Base-by-base conservation (phyloP, 495 filamentous ascomycete genomes). In the Podospora anserina region DNA sequence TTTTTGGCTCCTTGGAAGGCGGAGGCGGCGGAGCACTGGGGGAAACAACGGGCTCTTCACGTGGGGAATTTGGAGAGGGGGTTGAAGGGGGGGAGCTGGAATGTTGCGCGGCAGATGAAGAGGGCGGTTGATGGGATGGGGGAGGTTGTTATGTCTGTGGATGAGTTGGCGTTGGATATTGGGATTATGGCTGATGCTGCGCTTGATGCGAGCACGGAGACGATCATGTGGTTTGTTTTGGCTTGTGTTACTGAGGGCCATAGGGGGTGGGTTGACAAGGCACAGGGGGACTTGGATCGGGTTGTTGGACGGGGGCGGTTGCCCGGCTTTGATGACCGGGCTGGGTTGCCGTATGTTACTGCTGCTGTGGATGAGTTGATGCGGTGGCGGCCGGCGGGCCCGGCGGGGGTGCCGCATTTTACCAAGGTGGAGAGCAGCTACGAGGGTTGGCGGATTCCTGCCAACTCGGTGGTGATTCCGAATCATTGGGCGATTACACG, bases 311-410 rank as follows among this genome's bases (percentile, higher is more conserved):
- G 28, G 30, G 78, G 78, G 53, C 74, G 83, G 0, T 69, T 79
- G 18, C 86, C 86, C 0, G 76, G 67, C 61, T 83, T 84, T 68
- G 74, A 75, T 5, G 84, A 87, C 70, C 72, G 78, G 53, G 61
- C 66, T 15, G 73, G 78, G 28, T 70, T 87, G 18, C 84, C 82
- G 2, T 88, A 86, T 67, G 77, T 82, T 15, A 56, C 39, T 61
- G 77, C 71, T 4, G 74, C 82, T 11, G 79, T 83, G 55, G 85
- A 86, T 69, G 84, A 87, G 69, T 78, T 75, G 18, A 73, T 87
- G n/a, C 78, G 86, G 49, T 88, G 86, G 86, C 72, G 81, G 11
- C 85, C 86, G 18, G 78, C 83, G 15, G 79, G 80, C 1, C 79
- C 83, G 1, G 73, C 82, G 26, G 84, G 82, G 26, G 67, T 89